These are phyloP conservation scores for Entophlyctis luteolus DNA, from an alignment of 192 early-diverging fungal genomes.

Conservation along the genomic window DNA sequence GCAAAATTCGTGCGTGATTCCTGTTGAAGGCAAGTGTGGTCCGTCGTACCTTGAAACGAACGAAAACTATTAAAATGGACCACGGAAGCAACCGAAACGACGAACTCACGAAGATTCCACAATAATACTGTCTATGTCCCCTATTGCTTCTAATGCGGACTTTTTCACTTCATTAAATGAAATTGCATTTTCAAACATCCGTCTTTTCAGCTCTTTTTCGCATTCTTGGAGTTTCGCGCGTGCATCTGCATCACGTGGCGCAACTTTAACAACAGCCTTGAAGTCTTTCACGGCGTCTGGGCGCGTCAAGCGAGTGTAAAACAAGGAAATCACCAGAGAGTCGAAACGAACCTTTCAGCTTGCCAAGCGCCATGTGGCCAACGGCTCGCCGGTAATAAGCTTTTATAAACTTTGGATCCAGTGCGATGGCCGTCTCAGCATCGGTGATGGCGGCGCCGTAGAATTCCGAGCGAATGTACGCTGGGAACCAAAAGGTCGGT, in stretches of 20 bases:
- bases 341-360: slow-evolving; percentile 62
- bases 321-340: no score
- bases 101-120: slow-evolving; percentile 37
- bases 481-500: slow-evolving; percentile 26
- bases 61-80: not conserved
- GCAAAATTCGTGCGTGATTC: slow-evolving; percentile 78
- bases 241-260: slow-evolving; percentile 77
- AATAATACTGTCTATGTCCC: slow-evolving; percentile 62
- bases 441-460: slow-evolving; percentile 72
- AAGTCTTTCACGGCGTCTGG: slow-evolving; percentile 56
- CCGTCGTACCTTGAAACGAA: slow-evolving; percentile 66
- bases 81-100: not conserved
- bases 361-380: slow-evolving; percentile 80
- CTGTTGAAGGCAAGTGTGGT: slow-evolving; percentile 67
- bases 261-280: slow-evolving; percentile 62
- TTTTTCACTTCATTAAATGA: slow-evolving; percentile 53
- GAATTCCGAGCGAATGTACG: slow-evolving; percentile 78
- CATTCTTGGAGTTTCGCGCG: slow-evolving; percentile 77
- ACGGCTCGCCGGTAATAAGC: slow-evolving; percentile 91
- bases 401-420: slow-evolving; percentile 83
- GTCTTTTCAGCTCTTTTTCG: slow-evolving; percentile 81
- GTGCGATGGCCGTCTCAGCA: slow-evolving; percentile 74
- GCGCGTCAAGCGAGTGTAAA: no score
- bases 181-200: slow-evolving; percentile 93
- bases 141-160: slow-evolving; percentile 54